A percentile compares a stretch with the other conserved stretches of the same genome.
Evolutionary conservation across 352 stramenopile species (phyloP).

Genomic region (Phytophthora pseudosyringae): DNA sequence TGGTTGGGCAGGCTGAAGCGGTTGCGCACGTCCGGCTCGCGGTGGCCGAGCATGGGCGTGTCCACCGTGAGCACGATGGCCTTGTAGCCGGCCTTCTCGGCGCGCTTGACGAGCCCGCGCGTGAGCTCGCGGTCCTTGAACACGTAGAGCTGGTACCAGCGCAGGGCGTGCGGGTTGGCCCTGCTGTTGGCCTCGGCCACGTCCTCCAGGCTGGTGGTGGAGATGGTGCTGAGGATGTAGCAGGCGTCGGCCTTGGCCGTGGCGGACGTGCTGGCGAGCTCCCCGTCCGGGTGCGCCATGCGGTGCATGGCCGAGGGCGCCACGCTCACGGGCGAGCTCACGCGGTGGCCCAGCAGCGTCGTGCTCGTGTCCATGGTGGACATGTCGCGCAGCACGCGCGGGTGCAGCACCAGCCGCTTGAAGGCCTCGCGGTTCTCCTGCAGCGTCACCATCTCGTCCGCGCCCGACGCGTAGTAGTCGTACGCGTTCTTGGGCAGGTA

Average conservation of each 20-base stretch:
- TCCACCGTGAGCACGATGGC: slow-evolving; percentile 96
- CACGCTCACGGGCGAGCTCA: slow-evolving; percentile 93
- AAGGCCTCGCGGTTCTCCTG: slow-evolving; percentile 91
- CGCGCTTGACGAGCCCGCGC: slow-evolving; percentile 87
- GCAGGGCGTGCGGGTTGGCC: slow-evolving; percentile 79
- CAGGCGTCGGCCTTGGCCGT: slow-evolving; percentile 86
- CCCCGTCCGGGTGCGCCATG: slow-evolving; percentile 95
- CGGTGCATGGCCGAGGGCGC: slow-evolving; percentile 91
- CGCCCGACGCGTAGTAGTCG: slow-evolving; percentile 94
- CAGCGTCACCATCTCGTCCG: slow-evolving; percentile 92
- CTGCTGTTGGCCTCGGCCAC: slow-evolving; percentile 60
- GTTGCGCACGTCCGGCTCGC: slow-evolving; percentile 96
- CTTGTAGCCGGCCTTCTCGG: slow-evolving; percentile 95
- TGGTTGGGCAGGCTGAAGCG: slow-evolving; percentile 87
- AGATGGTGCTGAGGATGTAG: slow-evolving; percentile 94
- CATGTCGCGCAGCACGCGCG: slow-evolving; percentile 93
- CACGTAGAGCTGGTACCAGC: slow-evolving; percentile 98
- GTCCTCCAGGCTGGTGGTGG: slow-evolving; percentile 50
- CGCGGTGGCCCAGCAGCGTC: slow-evolving; percentile 90
- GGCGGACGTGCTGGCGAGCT: slow-evolving; percentile 87
- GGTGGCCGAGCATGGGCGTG: slow-evolving; percentile 95
- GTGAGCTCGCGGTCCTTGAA: slow-evolving; percentile 94
- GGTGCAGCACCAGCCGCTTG: slow-evolving; percentile 93
- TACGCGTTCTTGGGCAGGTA: slow-evolving; percentile 92
- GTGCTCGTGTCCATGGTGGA: slow-evolving; percentile 93